Evolutionary conservation across 805 yeast species (phyloP).

Genomic region (Wickerhamiella hasegawae): DNA sequence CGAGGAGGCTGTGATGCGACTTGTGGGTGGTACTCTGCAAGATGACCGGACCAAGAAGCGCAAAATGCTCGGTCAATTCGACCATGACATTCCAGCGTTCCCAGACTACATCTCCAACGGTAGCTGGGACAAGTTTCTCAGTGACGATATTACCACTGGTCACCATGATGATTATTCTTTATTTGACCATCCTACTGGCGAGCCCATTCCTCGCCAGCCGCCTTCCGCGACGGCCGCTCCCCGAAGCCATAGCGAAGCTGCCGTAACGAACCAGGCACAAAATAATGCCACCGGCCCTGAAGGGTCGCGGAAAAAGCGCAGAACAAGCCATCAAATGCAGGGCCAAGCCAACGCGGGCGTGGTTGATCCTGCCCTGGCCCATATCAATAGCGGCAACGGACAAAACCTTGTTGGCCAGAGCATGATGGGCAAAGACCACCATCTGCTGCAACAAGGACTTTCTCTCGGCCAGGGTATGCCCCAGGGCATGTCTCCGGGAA

Average conservation of each 20-base stretch:
- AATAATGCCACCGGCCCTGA: neutral
- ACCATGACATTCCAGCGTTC: neutral
- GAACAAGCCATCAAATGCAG: too few relatives aligned
- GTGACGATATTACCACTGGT: slow-evolving; percentile 11
- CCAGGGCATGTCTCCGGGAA: neutral
- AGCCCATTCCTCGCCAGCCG: neutral
- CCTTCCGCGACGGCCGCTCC: neutral
- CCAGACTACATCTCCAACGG: slow-evolving; percentile 3
- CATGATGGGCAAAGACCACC: too few relatives aligned
- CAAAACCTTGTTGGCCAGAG: too few relatives aligned
- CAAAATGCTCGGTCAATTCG: neutral
- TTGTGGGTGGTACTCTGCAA: slow-evolving; percentile 49
- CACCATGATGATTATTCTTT: neutral
- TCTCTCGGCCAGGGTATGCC: neutral
- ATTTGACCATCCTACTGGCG: neutral
- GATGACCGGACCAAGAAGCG: slow-evolving; percentile 12
- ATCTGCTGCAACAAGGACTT: too few relatives aligned
- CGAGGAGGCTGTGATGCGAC: slow-evolving; percentile 64
- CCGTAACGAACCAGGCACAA: neutral
- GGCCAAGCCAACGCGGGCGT: too few relatives aligned
- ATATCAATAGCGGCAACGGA: too few relatives aligned
- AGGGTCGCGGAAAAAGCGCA: too few relatives aligned
- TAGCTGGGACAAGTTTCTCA: slow-evolving; percentile 12
- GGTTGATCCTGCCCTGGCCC: too few relatives aligned
- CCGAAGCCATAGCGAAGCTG: neutral